Base-by-base conservation (phyloP, 495 filamentous ascomycete species). In the Echria macrotheca region DNA sequence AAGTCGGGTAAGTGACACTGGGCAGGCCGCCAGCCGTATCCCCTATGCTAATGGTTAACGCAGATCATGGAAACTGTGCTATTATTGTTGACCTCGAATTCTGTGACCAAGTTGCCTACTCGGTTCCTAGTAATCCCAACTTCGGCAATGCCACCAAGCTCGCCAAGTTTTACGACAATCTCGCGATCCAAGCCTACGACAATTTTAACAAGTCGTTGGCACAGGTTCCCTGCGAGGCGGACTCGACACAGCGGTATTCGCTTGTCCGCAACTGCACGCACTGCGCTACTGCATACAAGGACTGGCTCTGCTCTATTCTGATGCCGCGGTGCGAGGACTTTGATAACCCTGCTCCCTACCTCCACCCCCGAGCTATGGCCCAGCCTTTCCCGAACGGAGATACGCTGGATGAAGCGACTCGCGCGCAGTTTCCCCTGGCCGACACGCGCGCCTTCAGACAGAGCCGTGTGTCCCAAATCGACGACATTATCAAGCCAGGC, bases 241-340 rank as follows among this genome's bases (percentile, higher is more conserved):
- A 77, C 3, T 67, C 77, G 18, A 70, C 60, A 8, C 69, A 74
- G 42, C 79, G 82, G 54, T 99, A 91, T 70, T 96, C 90, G 1
- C 80, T 96, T 25, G 85, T 80, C 0, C 76, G 81, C 19, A 76
- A 64, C 58, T 99, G 93, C 71, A 57, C 56, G 19, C 78, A 90
- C 69, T 99, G 93, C 67, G 81, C 73, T 6, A 50, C 54, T 2
- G 87, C 88, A 5, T 99, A 99, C 72, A 95, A 87, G 62, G 68
- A 82, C 54, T 99, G 93, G 93, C 82, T 99, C 32, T 99, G 93
- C 71, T 80, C 87, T 39, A 91, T 97, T 26, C 84, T 79, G 11
- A 93, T 99, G 55, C 93, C 93, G 0, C 85, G 87, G 32, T 99
- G 93, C 74, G 81, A 81, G 54, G 91, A 95, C 68, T 91, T 85